Base-by-base conservation (phyloP, 345 rosid genomes). In the Eucalyptus pauciflora region DNA sequence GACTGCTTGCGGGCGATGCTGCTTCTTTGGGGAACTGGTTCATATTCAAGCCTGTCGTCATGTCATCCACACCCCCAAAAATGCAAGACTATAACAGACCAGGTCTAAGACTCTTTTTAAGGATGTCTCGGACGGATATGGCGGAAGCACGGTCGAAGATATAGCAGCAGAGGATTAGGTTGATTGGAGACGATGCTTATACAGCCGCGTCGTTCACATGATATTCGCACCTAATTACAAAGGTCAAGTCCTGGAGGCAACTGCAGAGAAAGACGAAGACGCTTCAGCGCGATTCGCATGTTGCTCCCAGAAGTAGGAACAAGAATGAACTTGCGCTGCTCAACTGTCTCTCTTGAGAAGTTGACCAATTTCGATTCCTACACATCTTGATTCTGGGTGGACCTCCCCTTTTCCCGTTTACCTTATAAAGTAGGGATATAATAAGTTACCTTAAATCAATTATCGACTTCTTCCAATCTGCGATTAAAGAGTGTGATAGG, bases 241-340 rank as follows among this genome's bases (percentile, higher is more conserved):
- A 18, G 83, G 85, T 91, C 89, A 29, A 43, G 91, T 86, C 86
- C 85, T 31, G 76, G 10, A 79, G 90, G 89, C 87, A 90, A 89
- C 93, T 90, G 90, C 89, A 89, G 87, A 50, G 90, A 91, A 91
- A 88, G 89, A 86, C 31, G 76, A 90, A 45, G 69, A 71, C 45
- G 60, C 50, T 49, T 67, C 92, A 92, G 93, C 93, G 90, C 95
- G 89, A 90, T 91, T 88, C 92, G 86, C 92, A 94, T 93, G 96
- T 90, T 91, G 51, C 86, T 85, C 6, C 15, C 49, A 22, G 48
- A 13, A 87, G 88, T 86, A n/a, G 60, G 87, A 50, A 37, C 46
- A 20, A 41, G 48, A 76, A 41, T 18, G 46, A 76, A 76, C 48
- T 76, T 22, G 27, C 22, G 83, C 83, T 76, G 83, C 83, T 76